Conservation (phyloP, 192 early-diverging fungal genomes). For the Radiomyces spectabilis region DNA sequence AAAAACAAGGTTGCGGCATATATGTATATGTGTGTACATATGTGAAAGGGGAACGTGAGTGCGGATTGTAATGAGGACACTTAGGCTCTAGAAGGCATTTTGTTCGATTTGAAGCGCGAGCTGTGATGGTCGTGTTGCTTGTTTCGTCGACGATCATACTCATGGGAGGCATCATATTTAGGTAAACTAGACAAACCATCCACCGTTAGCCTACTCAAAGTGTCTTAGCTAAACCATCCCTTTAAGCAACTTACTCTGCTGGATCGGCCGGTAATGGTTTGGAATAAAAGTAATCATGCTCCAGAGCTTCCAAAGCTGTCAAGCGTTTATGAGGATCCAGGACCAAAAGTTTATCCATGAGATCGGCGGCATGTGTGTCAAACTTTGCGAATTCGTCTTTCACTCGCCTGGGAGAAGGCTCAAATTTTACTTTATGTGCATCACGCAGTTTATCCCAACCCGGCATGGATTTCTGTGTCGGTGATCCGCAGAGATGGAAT, state of each 20-base stretch:
- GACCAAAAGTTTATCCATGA: slow-evolving; percentile 73
- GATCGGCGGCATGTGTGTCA: slow-evolving; percentile 54
- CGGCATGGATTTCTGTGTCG: slow-evolving; percentile 75
- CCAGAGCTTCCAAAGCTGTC: slow-evolving; percentile 67
- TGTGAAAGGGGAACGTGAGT: too few relatives aligned
- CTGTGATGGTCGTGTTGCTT: too few relatives aligned
- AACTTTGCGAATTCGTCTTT: slow-evolving; percentile 52
- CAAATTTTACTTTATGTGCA: slow-evolving; percentile 43
- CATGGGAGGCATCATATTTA: slow-evolving; percentile 71
- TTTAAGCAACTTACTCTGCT: slow-evolving; percentile 38
- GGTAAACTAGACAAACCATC: slow-evolving; percentile 38
- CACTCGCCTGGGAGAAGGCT: slow-evolving; percentile 45
- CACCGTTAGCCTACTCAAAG: not conserved
- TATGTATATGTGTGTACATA: too few relatives aligned
- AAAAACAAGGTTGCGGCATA: too few relatives aligned
- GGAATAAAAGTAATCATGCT: slow-evolving; percentile 76
- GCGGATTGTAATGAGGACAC: too few relatives aligned
- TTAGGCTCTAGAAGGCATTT: too few relatives aligned
- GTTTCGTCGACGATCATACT: slow-evolving; percentile 54
- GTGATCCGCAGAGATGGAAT: slow-evolving; percentile 88
- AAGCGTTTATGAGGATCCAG: slow-evolving; percentile 70
- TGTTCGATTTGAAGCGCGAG: too few relatives aligned
- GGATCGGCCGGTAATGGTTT: slow-evolving; percentile 65
- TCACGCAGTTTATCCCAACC: slow-evolving; percentile 57
- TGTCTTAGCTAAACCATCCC: not conserved